Evolutionary conservation across 176 grass and related monocot species (phyloP).

Genomic region (Alloteropsis semialata): DNA sequence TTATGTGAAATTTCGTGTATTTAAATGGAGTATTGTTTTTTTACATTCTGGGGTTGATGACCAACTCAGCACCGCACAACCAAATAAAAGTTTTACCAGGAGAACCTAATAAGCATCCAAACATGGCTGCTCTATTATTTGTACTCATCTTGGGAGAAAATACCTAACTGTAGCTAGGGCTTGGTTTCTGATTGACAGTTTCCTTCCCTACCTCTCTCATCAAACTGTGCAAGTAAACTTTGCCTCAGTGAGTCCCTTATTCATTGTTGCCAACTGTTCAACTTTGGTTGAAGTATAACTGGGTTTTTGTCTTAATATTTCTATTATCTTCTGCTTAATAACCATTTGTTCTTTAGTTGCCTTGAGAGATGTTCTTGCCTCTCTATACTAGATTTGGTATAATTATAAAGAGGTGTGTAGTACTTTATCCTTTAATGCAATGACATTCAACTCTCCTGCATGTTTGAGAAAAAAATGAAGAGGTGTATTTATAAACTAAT

Average conservation of each 20-base stretch:
- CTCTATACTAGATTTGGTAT: neutral
- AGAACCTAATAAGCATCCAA: neutral
- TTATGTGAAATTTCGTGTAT: constrained; percentile 12
- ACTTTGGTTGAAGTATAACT: neutral
- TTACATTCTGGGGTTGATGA: neutral
- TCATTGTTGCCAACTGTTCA: neutral
- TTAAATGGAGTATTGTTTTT: neutral
- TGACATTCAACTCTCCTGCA: neutral
- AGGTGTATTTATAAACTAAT: neutral
- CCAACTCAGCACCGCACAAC: neutral
- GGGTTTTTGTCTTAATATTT: neutral
- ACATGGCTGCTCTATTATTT: neutral
- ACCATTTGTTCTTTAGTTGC: neutral
- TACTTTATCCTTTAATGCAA: neutral
- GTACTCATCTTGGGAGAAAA: neutral
- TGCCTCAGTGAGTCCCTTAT: neutral
- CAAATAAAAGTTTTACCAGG: neutral
- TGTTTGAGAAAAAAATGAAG: neutral
- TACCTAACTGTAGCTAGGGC: neutral
- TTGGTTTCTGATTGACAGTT: neutral
- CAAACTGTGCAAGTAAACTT: neutral
- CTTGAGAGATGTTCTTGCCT: neutral
- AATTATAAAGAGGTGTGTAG: neutral
- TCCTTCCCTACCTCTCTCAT: neutral
- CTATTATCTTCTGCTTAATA: neutral